phyloP scores from a whole-genome alignment of 768 basidiomycete species.

The Holtermannia corniformis region DNA sequence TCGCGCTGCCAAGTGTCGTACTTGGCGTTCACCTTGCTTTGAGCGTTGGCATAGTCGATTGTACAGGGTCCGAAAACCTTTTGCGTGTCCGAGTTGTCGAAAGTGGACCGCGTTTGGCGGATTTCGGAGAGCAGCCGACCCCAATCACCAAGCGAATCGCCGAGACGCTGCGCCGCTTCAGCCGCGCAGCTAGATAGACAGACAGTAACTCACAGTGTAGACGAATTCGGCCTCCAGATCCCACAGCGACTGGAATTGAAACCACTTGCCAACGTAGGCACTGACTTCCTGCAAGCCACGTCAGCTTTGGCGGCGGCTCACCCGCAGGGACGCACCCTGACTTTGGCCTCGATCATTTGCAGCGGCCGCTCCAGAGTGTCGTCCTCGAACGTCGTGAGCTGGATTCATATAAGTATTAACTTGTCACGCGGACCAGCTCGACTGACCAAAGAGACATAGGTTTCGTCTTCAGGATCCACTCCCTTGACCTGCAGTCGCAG shows the following conservation, averaged over 20 bases:
- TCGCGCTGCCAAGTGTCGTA: constrained; percentile 98
- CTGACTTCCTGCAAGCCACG: constrained; percentile 52
- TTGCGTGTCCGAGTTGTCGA: constrained; percentile 91
- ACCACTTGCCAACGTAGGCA: constrained; percentile 93
- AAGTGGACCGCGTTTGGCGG: constrained; percentile 89
- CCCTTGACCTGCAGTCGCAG: constrained; percentile 84
- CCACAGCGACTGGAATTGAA: constrained; percentile 98
- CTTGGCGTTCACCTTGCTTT: constrained; percentile 93
- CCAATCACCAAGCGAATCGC: constrained; percentile 88
- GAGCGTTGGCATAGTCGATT: constrained; percentile 96
- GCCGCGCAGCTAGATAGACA: not conserved
- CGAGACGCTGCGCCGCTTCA: constrained; percentile 61
- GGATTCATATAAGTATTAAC: no score
- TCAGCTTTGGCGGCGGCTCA: not conserved
- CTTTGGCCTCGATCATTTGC: constrained; percentile 73
- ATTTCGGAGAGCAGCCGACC: constrained; percentile 93
- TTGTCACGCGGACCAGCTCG: no score
- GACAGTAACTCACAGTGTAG: constrained; percentile 51
- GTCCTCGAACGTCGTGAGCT: constrained; percentile 69
- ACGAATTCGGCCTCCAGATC: constrained; percentile 96
- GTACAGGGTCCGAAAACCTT: constrained; percentile 86
- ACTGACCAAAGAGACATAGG: constrained; percentile 76
- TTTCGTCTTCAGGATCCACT: constrained; percentile 55
- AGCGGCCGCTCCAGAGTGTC: constrained; percentile 72
- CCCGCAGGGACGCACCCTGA: constrained; percentile 41